Evolutionary conservation across 2,329 filamentous ascomycete species (phyloP), one percentile per base, ranked within the genome.

Genomic region (Ciborinia camelliae): DNA sequence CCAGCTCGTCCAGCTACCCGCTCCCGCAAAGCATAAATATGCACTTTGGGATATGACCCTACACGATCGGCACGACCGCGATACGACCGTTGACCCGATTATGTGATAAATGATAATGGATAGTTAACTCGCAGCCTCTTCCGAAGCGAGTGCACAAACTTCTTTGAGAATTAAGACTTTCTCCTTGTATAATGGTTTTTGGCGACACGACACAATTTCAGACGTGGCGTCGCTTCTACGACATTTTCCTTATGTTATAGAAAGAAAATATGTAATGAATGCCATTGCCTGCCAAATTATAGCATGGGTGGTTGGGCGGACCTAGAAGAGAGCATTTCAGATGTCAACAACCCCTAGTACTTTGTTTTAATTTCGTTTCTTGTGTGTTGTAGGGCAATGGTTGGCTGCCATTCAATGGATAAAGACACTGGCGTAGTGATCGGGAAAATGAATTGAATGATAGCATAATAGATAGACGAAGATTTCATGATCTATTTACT

Each of bases 21-120:
- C 66, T 76, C 74, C 43, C 74, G 74, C 67, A 76, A 76, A 70
- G 74, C 74, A 62, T 76, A 75, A 65, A 65, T 65, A 41, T 35
- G 23, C 32, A 43, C 43, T 15, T 15, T 35, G 51, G 47, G 65
- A 61, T 61, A 41, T 23, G 53, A 43, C 47, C 28, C 28, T 43
- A 47, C 35, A 62, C 39, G 45, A 35, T 62, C 32, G 18, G 43
- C 51, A 48, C 41, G 55, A 65, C 32, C 52, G 28, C 30, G 20
- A 10, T 35, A 32, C 30, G 20, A 10, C 23, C 23, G 41, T 58
- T 41, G 28, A 54, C 26, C 12, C 41, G 47, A 62, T 54, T 43
- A 51, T 62, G 45, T 47, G 45, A 54, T n/a, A 55, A 62, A 62
- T 62, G 59, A 54, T 52, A 62, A 62, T 55, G 59, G 47, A 54